Conservation (phyloP, 2,329 filamentous ascomycete species). For the Pyricularia sp. region DNA sequence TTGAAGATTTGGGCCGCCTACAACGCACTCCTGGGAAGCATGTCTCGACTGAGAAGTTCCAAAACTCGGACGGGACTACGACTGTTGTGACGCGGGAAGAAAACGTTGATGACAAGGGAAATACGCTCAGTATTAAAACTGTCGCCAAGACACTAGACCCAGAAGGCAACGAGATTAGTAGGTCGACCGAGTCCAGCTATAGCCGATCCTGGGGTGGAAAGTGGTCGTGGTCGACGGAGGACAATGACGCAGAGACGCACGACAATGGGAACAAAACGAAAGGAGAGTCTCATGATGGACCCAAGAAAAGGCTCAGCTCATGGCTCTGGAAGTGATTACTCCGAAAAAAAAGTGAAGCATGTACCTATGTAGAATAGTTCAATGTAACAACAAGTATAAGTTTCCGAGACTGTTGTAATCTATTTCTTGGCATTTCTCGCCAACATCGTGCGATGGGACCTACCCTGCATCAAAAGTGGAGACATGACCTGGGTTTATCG, state of each 20-base stretch:
- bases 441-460: neutral
- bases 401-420: neutral
- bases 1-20: neutral
- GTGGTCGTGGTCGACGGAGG: neutral
- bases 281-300: neutral
- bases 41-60: neutral
- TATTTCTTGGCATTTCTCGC: neutral
- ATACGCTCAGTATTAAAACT: slow-evolving; percentile 28
- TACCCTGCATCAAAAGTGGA: neutral
- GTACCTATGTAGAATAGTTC: neutral
- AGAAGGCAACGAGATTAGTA: slow-evolving; percentile 30
- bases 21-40: slow-evolving; percentile 1
- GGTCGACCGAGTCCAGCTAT: slow-evolving; percentile 17
- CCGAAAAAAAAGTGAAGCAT: neutral
- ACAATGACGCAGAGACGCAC: neutral
- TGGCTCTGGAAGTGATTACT: neutral
- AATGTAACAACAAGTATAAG: neutral
- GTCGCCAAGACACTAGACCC: slow-evolving; percentile 29
- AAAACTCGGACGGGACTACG: slow-evolving; percentile 11
- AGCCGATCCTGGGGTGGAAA: neutral
- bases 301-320: neutral
- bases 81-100: slow-evolving; percentile 28
- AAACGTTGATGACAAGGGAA: slow-evolving; percentile 32
- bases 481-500: neutral
- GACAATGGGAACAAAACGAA: neutral